These are phyloP conservation scores for Posidonia oceanica DNA, from an alignment of 116 monocot genomes.

Conservation along the genomic window DNA sequence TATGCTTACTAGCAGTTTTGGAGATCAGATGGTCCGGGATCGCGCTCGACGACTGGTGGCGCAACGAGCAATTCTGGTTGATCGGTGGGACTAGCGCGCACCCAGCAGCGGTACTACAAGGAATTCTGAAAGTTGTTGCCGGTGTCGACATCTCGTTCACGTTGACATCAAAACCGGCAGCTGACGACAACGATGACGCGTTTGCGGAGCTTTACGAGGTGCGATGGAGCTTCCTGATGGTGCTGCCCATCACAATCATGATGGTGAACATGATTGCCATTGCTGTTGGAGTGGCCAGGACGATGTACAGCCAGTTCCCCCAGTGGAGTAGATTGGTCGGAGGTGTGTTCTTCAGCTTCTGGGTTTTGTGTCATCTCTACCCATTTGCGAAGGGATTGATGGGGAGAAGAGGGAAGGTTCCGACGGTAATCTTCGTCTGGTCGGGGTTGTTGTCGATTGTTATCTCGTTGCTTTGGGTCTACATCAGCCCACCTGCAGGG, in stretches of 20 bases:
- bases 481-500: slow-evolving; percentile 62
- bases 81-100: slow-evolving; percentile 98
- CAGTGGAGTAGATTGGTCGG: slow-evolving; percentile 86
- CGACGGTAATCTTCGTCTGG: slow-evolving; percentile 86
- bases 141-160: slow-evolving; percentile 96
- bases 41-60: slow-evolving; percentile 93
- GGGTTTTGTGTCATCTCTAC: slow-evolving; percentile 90
- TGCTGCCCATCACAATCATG: slow-evolving; percentile 92
- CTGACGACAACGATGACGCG: slow-evolving; percentile 32
- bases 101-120: slow-evolving; percentile 89
- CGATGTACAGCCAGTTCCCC: slow-evolving; percentile 72
- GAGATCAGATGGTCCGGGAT: slow-evolving; percentile 95
- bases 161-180: slow-evolving; percentile 63
- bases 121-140: slow-evolving; percentile 80
- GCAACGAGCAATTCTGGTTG: slow-evolving; percentile 99
- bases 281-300: slow-evolving; percentile 59
- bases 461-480: slow-evolving; percentile 87
- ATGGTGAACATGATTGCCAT: slow-evolving; percentile 84
- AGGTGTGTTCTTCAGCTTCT: slow-evolving; percentile 91
- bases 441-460: slow-evolving; percentile 65
- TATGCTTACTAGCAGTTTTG: slow-evolving; percentile 77
- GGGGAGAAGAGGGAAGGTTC: slow-evolving; percentile 84
- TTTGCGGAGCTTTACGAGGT: slow-evolving; percentile 77
- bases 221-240: slow-evolving; percentile 94
- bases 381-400: slow-evolving; percentile 92